phyloP scores from a whole-genome alignment of 192 early-diverging fungal genomes.

The Chytriomyces sp. region DNA sequence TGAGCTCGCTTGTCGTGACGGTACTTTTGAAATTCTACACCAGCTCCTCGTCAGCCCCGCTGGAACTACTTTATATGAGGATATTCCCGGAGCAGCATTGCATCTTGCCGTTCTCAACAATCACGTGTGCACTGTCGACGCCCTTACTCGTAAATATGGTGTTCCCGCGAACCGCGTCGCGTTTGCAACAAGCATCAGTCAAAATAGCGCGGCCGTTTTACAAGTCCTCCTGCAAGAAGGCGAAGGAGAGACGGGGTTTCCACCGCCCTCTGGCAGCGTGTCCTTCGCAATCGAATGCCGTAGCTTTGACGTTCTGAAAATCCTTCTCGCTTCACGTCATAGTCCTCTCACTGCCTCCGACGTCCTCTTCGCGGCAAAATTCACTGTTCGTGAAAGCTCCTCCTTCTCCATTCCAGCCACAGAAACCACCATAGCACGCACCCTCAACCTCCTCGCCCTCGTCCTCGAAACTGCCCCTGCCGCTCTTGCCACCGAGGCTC shows the following conservation, averaged over 20 bases:
- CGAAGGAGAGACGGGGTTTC: too few relatives aligned
- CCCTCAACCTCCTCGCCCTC: neutral
- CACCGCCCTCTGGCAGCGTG: slow-evolving; percentile 2
- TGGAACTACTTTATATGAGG: neutral
- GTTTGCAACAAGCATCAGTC: slow-evolving; percentile 14
- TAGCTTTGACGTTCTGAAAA: slow-evolving; percentile 1
- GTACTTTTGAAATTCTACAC: slow-evolving; percentile 6
- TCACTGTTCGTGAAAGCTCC: neutral
- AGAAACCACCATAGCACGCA: neutral
- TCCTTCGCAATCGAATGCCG: slow-evolving; percentile 16
- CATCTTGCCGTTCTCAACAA: slow-evolving; percentile 10
- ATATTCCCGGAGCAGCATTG: neutral
- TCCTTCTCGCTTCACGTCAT: neutral
- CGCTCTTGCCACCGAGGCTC: slow-evolving; percentile 4
- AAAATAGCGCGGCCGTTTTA: neutral
- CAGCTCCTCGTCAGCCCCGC: neutral
- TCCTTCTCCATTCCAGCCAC: neutral
- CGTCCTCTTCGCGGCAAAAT: slow-evolving; percentile 18
- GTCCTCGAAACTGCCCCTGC: neutral
- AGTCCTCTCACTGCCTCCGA: slow-evolving; percentile 12
- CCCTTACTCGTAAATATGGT: neutral
- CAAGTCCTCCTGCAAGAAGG: neutral
- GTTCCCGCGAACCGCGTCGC: slow-evolving; percentile 6
- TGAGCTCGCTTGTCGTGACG: slow-evolving; percentile 10
- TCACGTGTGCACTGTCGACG: neutral